Evolutionary conservation across 352 stramenopile species (phyloP), one percentile per base, ranked within the genome.

Genomic region (Phytophthora citrophthora): DNA sequence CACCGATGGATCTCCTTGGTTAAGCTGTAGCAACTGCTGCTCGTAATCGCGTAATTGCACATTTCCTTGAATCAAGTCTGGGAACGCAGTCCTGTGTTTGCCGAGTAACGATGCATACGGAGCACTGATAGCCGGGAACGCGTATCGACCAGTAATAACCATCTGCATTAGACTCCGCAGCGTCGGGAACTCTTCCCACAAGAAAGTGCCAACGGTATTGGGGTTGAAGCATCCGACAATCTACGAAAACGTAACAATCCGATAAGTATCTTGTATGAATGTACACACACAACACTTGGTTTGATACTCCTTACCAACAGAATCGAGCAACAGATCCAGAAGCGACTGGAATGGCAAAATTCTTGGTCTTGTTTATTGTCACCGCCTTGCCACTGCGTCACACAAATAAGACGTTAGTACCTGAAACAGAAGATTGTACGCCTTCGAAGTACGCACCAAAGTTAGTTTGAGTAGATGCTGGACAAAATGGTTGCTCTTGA

Each of bases 151-250:
- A 9, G 88, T 92, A 43, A 96, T 96, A 6, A 79, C 66, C 88
- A 96, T 94, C 49, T 96, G 85, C 86, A 96, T 96, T 15, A 94
- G 73, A 13, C 81, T 71, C 6, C 88, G 82, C 26, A 96, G 50
- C 5, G 86, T 96, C 6, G 88, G 86, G 38, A 93, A 73, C 18
- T 86, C 72, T 16, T 80, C 65, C 88, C 88, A 96, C 45, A 94
- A 64, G 40, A 78, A 86, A n/a, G 83, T 76, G 7, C 88, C 88
- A 1, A 96, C 79, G 2, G 86, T 93, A 27, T 82, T 83, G 7
- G 86, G 82, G 38, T 93, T 94, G 54, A 94, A 96, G 32, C 78
- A 86, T 26, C 66, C 74, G 55, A 86, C 68, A 53, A 79, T 69
- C 76, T 77, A 57, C 31, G 63, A 29, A 11, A 49, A 29, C 12